Conservation (phyloP, 108 stramenopile genomes). For the Thalassiosira profunda region DNA sequence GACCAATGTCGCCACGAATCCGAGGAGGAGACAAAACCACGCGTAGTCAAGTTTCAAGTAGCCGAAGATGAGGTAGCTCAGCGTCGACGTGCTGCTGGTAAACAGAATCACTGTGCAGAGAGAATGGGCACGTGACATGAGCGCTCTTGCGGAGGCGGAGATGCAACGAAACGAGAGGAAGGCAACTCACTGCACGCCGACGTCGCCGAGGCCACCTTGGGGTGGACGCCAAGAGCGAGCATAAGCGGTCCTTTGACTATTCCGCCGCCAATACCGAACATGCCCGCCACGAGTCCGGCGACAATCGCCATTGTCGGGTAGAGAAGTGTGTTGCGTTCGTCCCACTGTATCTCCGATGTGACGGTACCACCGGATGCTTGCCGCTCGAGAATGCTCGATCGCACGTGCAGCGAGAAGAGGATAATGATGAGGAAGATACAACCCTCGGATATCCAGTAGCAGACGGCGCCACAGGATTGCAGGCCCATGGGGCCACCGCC, state of each 20-base stretch:
- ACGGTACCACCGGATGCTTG: neutral
- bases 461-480: neutral
- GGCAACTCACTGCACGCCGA: conserved; percentile 54
- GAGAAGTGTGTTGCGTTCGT: conserved; percentile 39
- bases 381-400: conserved; percentile 2
- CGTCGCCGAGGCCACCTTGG: conserved; percentile 59
- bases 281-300: conserved; percentile 46
- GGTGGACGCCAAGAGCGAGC: conserved; percentile 64
- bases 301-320: conserved; percentile 63
- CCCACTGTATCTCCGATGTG: conserved; percentile 61
- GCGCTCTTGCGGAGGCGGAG: too few relatives aligned
- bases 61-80: conserved; percentile 56
- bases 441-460: conserved; percentile 11
- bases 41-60: conserved; percentile 54
- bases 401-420: conserved; percentile 2
- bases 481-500: conserved; percentile 1
- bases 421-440: neutral
- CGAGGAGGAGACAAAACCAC: conserved; percentile 42
- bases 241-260: conserved; percentile 72
- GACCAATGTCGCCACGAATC: conserved; percentile 42
- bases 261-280: conserved; percentile 72
- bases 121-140: too few relatives aligned
- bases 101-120: conserved; percentile 75
- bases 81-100: conserved; percentile 58
- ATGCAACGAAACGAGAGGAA: too few relatives aligned